phyloP scores from a whole-genome alignment of 345 rosid species.

The Lagerstroemia speciosa region DNA sequence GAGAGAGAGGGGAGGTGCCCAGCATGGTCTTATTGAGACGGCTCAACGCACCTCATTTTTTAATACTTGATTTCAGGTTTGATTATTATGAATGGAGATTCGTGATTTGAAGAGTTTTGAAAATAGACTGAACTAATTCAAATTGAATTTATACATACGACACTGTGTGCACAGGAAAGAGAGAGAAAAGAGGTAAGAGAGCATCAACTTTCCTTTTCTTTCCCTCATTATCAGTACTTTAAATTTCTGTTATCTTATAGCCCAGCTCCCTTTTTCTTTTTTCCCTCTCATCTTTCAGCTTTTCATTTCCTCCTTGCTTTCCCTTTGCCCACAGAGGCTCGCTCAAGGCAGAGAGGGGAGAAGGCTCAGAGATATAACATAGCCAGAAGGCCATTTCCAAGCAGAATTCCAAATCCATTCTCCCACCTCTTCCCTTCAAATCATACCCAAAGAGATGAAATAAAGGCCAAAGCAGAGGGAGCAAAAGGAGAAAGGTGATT shows the following conservation, averaged over 20 bases:
- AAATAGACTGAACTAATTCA: no score
- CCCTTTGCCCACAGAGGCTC: no score
- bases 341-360: no score
- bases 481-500: constrained; percentile 26
- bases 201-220: constrained; percentile 30
- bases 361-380: background rate
- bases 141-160: no score
- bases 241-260: constrained; percentile 41
- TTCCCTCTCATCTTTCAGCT: background rate
- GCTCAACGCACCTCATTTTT: no score
- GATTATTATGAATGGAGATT: no score
- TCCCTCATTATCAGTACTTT: constrained; percentile 28
- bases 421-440: constrained; percentile 21
- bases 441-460: constrained; percentile 15
- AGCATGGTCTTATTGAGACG: no score
- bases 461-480: constrained; percentile 7
- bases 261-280: constrained; percentile 14
- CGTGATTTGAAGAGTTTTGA: no score
- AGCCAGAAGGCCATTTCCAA: constrained; percentile 7
- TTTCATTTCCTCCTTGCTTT: background rate
- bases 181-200: background rate
- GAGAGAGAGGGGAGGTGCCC: no score
- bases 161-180: background rate
- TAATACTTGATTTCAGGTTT: no score
- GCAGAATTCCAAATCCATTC: constrained; percentile 11